Conservation (phyloP, 305 asterid genomes). For the Fraxinus floribunda region DNA sequence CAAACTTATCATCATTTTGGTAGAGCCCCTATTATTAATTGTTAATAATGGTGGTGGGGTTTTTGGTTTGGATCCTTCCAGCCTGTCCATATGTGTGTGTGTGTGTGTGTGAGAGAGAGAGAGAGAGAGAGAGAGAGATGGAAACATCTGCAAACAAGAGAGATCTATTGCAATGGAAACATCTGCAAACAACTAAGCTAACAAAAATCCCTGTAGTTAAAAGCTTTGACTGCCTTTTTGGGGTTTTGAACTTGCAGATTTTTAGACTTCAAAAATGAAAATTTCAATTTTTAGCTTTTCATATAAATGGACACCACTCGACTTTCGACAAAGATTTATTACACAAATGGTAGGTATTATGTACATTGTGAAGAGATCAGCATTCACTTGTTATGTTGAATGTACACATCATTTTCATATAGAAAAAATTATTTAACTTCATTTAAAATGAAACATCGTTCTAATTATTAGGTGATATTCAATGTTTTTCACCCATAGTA, state of each 20-base stretch:
- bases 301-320: neutral
- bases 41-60: constrained; percentile 53
- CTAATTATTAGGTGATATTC: neutral
- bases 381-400: neutral
- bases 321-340: neutral
- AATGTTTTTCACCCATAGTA: neutral
- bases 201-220: constrained; percentile 27
- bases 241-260: constrained; percentile 32
- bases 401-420: too few species aligned
- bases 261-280: constrained; percentile 15
- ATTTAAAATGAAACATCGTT: neutral
- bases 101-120: neutral
- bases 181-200: constrained; percentile 36
- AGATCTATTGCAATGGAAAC: constrained; percentile 3
- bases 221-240: constrained; percentile 57
- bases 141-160: neutral
- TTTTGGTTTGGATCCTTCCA: constrained; percentile 47
- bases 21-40: constrained; percentile 44
- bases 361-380: neutral
- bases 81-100: constrained; percentile 39
- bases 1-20: constrained; percentile 11
- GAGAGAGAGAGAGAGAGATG: neutral
- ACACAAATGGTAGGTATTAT: neutral
- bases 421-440: too few species aligned
- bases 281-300: neutral